These are phyloP conservation scores for Fusarium sp. DNA, from an alignment of 2,329 filamentous ascomycete genomes.

Conservation along the genomic window DNA sequence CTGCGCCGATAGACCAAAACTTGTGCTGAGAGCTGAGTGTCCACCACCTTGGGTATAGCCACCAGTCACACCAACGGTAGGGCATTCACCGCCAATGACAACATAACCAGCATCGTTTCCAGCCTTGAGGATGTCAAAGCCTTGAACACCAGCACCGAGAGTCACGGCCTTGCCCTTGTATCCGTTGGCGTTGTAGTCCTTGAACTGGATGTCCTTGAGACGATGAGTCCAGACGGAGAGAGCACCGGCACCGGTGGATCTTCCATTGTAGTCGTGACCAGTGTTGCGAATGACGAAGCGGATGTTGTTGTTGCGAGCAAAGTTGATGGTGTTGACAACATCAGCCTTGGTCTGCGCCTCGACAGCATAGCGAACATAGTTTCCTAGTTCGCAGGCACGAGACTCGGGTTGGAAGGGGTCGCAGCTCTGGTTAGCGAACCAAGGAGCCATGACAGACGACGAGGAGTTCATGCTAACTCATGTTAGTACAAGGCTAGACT, in stretches of 20 bases:
- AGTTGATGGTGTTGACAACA: slow-evolving; percentile 47
- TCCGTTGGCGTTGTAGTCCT: slow-evolving; percentile 52
- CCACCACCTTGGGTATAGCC: slow-evolving; percentile 69
- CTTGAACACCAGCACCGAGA: slow-evolving; percentile 65
- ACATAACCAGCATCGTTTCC: slow-evolving; percentile 57
- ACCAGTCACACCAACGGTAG: slow-evolving; percentile 63
- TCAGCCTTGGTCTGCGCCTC: slow-evolving; percentile 47
- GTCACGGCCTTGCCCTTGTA: slow-evolving; percentile 65
- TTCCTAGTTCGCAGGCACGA: slow-evolving; percentile 55
- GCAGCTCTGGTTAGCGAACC: slow-evolving; percentile 54
- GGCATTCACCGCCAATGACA: slow-evolving; percentile 65
- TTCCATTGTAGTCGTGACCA: slow-evolving; percentile 63
- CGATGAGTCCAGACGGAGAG: slow-evolving; percentile 56
- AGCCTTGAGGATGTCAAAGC: slow-evolving; percentile 57
- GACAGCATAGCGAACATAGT: slow-evolving; percentile 56
- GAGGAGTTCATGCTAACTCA: slow-evolving; percentile 36
- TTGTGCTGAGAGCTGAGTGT: slow-evolving; percentile 62
- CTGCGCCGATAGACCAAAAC: slow-evolving; percentile 69
- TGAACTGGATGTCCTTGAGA: slow-evolving; percentile 55
- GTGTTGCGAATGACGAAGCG: slow-evolving; percentile 64
- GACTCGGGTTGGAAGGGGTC: slow-evolving; percentile 48
- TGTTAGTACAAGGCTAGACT: not conserved
- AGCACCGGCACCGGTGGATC: slow-evolving; percentile 64
- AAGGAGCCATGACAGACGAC: slow-evolving; percentile 46
- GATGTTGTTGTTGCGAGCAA: slow-evolving; percentile 52